phyloP scores from a whole-genome alignment of 78 protist species.

The Dictyostelium firmibasis region DNA sequence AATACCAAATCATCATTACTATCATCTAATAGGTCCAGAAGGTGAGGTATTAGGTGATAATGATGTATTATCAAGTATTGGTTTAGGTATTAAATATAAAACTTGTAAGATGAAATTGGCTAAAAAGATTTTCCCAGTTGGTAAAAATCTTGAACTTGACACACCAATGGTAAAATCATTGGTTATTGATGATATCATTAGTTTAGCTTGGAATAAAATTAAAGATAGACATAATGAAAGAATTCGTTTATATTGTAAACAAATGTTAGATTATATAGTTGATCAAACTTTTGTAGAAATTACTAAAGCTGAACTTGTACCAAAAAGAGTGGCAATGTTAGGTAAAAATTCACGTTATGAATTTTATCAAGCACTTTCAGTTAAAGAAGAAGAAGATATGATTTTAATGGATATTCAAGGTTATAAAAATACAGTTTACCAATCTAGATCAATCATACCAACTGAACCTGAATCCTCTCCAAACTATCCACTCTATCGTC shows the following conservation, averaged over 20 bases:
- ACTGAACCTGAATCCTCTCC: not conserved
- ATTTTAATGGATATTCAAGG: constrained; percentile 22
- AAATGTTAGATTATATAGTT: constrained; percentile 34
- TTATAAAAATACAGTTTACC: not conserved
- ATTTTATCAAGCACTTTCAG: not conserved
- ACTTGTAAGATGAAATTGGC: constrained; percentile 54
- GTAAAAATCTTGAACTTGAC: not conserved
- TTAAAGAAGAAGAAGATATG: constrained; percentile 60
- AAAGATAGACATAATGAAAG: constrained; percentile 47
- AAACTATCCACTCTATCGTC: constrained; percentile 37
- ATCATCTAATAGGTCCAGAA: constrained; percentile 60
- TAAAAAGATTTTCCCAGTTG: constrained; percentile 49
- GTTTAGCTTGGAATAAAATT: not conserved
- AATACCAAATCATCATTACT: constrained; percentile 63
- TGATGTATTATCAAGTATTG: constrained; percentile 56
- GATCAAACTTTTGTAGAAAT: constrained; percentile 66
- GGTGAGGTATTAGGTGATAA: constrained; percentile 44
- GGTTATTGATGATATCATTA: constrained; percentile 4
- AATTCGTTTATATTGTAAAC: constrained; percentile 43
- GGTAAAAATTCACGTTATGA: constrained; percentile 32
- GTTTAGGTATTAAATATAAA: constrained; percentile 62
- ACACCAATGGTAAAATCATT: constrained; percentile 1
- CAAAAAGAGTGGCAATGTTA: constrained; percentile 44
- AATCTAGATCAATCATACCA: not conserved
- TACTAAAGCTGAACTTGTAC: constrained; percentile 53